Base-by-base conservation (phyloP, 2,329 filamentous ascomycete species). In the Amesomyces nigricolor region DNA sequence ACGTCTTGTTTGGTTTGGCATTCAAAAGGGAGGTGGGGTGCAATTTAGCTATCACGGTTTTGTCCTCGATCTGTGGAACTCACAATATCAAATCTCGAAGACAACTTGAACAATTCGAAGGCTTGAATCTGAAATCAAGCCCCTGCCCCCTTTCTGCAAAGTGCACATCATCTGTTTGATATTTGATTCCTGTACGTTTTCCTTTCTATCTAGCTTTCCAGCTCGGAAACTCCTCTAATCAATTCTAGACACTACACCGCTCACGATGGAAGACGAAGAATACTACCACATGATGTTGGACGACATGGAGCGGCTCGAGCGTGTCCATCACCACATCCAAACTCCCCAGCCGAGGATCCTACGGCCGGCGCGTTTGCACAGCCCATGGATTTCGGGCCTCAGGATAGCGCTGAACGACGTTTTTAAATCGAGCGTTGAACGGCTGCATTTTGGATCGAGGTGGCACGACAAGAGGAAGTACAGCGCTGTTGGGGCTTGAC, bases 221-320 rank as follows among this genome's bases (percentile, higher is more conserved):
- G 5, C 22, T 26, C 22, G 4, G 32, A 35, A 9, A 35, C 10
- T 45, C 10, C 6, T 26, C 43, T 14, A 14, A 22, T 11, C 9
- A 45, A 4, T 13, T 9, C n/a, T n/a, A 22, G n/a, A 37, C 17
- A 42, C 14, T 26, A 26, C 19, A 47, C 6, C 11, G 38, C 39
- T 35, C 32, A 9, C 4, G 32, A 63, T 63, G 60, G 61, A 63
- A 42, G 60, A 63, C 53, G 56, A 59, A 56, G 60, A 58, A 30
- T 62, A 61, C 53, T 63, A 58, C 51, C 56, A 62, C 43, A 57
- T 61, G 47, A 63, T 63, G 61, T 29, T 59, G 8, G 22, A 58
- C 11, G 61, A 63, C 53, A 56, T 63, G 37, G 61, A 63, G 19
- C 49, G 56, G 2, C 54, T 62, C 11, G 40, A 59, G 26, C 47